Evolutionary conservation across 331 rosid species (phyloP).

Genomic region (Stylosanthes scabra): DNA sequence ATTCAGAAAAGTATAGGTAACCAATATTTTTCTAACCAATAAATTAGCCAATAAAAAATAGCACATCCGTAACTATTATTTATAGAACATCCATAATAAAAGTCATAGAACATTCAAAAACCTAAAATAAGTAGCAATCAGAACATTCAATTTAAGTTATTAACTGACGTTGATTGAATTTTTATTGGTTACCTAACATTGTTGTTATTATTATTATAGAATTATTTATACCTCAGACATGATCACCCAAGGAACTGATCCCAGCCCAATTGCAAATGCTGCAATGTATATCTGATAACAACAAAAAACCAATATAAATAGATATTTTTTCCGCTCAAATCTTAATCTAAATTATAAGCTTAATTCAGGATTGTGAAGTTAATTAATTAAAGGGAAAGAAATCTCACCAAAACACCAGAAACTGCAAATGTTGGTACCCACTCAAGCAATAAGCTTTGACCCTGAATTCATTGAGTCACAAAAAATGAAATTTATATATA

Average conservation of each 20-base stretch:
- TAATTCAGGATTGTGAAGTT: too few relatives aligned
- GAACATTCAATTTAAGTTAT: too few relatives aligned
- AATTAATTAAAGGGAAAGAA: not conserved
- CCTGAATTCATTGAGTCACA: slow-evolving; percentile 51
- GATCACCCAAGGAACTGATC: slow-evolving; percentile 88
- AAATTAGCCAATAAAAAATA: too few relatives aligned
- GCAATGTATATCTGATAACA: slow-evolving; percentile 70
- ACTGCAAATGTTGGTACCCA: slow-evolving; percentile 69
- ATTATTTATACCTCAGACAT: slow-evolving; percentile 98
- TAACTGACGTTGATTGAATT: too few relatives aligned
- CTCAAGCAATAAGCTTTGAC: slow-evolving; percentile 53
- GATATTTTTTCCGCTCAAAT: not conserved
- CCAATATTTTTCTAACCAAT: too few relatives aligned
- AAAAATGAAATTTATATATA: slow-evolving; percentile 34
- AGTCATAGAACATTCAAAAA: too few relatives aligned
- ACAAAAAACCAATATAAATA: not conserved
- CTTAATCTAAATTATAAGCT: not conserved
- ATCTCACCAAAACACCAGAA: slow-evolving; percentile 68
- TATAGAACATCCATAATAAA: too few relatives aligned
- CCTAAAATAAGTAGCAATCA: too few relatives aligned
- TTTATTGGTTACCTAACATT: too few relatives aligned
- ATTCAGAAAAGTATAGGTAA: too few relatives aligned
- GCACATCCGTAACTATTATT: too few relatives aligned
- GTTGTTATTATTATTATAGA: too few relatives aligned
- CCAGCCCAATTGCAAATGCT: slow-evolving; percentile 75